Percentiles rank a stretch among this genome's conserved stretches.
Conservation (phyloP, 2,329 filamentous ascomycete species). For the Cercospora berteroae region DNA sequence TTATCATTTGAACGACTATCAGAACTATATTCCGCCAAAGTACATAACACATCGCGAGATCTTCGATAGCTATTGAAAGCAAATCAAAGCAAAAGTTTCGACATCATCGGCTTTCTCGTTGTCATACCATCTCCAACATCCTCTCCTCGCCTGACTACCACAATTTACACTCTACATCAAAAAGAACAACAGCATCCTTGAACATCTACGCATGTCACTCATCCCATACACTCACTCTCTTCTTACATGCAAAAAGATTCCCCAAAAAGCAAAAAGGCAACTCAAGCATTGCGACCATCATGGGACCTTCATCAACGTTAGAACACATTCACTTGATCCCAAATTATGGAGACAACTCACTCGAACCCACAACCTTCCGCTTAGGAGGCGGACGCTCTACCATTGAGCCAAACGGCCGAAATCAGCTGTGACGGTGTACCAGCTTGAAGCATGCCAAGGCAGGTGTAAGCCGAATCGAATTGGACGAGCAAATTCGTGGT, state of each 20-base stretch:
- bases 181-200: too few species aligned
- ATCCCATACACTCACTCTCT: too few species aligned
- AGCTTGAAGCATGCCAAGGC: too few species aligned
- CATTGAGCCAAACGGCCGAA: slow-evolving; percentile 24
- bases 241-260: too few species aligned
- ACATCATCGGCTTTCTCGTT: background rate
- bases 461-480: background rate
- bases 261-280: background rate
- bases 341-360: background rate
- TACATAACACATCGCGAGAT: background rate
- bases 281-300: background rate
- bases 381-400: slow-evolving; percentile 29
- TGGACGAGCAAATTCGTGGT: slow-evolving; percentile 6
- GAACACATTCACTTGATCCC: background rate
- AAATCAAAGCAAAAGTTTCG: background rate
- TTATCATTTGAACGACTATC: background rate
- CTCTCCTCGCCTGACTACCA: background rate
- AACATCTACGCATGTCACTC: too few species aligned
- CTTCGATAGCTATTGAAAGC: background rate
- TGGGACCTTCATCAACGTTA: background rate
- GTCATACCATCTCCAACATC: background rate
- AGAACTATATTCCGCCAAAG: background rate
- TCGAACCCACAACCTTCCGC: slow-evolving; percentile 27
- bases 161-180: too few species aligned
- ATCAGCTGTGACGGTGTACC: too few species aligned